phyloP scores from a whole-genome alignment of 192 early-diverging fungal species.

The Oehlia diaphana region DNA sequence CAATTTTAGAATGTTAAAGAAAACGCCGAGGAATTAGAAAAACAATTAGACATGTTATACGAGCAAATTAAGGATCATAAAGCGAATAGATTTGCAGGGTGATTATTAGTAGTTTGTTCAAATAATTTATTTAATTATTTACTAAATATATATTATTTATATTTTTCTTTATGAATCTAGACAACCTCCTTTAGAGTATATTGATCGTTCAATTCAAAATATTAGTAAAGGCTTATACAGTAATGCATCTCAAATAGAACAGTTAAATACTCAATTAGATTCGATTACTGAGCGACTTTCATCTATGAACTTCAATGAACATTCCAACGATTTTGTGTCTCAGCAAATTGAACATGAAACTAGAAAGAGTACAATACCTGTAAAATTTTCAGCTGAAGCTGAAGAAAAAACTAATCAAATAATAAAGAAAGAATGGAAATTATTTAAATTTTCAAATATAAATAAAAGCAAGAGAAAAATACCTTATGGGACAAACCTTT shows the following conservation, averaged over 20 bases:
- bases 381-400: neutral
- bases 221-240: conserved; percentile 19
- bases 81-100: neutral
- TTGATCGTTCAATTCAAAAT: conserved; percentile 13
- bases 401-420: neutral
- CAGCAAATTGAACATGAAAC: neutral
- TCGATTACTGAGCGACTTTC: neutral
- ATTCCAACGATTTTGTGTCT: neutral
- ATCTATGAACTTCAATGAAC: neutral
- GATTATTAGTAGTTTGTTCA: neutral
- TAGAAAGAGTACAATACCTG: neutral
- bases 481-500: neutral
- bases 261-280: conserved; percentile 10
- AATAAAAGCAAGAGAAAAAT: neutral
- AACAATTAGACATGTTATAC: conserved; percentile 11
- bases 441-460: neutral
- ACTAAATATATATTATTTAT: too few species aligned
- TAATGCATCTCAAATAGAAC: conserved; percentile 6
- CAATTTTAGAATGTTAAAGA: conserved; percentile 11
- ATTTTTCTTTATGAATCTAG: neutral
- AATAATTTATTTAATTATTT: neutral
- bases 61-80: conserved; percentile 25
- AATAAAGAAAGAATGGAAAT: neutral
- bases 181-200: conserved; percentile 10
- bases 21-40: conserved; percentile 5